These are phyloP conservation scores for Agaricus bisporus DNA, from an alignment of 768 basidiomycete species.

Conservation along the genomic window DNA sequence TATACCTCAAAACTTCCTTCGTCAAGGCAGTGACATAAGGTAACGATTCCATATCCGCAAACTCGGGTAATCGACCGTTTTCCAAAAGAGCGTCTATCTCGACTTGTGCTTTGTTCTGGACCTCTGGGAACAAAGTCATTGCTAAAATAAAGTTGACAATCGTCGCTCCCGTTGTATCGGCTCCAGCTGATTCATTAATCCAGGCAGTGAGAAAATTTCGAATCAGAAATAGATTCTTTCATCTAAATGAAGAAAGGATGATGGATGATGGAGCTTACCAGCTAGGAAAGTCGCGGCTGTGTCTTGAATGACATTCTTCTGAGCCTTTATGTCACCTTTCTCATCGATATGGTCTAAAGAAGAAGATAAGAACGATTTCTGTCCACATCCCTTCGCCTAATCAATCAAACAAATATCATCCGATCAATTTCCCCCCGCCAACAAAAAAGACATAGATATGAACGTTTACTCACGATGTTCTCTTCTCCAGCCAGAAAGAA, in stretches of 20 bases:
- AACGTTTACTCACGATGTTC: slow-evolving; percentile 18
- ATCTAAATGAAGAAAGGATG: not conserved
- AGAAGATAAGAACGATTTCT: slow-evolving; percentile 19
- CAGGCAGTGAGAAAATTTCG: slow-evolving; percentile 5
- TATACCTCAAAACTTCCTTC: slow-evolving; percentile 27
- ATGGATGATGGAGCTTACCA: slow-evolving; percentile 13
- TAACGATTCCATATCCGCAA: slow-evolving; percentile 27
- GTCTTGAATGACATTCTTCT: slow-evolving; percentile 25
- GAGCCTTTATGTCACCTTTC: slow-evolving; percentile 13
- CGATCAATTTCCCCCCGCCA: not conserved
- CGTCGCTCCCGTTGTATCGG: slow-evolving; percentile 22
- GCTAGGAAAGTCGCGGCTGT: slow-evolving; percentile 33
- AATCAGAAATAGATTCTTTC: not conserved
- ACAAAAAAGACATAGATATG: not conserved
- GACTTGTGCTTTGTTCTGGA: slow-evolving; percentile 28
- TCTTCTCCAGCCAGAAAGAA: slow-evolving; percentile 27
- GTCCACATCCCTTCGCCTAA: slow-evolving; percentile 16
- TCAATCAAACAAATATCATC: too few relatives aligned
- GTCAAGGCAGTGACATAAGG: slow-evolving; percentile 33
- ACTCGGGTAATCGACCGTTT: slow-evolving; percentile 29
- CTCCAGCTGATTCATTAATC: slow-evolving; percentile 15
- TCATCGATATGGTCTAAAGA: slow-evolving; percentile 18
- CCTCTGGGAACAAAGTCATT: slow-evolving; percentile 33
- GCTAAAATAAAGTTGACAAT: slow-evolving; percentile 29
- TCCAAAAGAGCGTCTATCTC: slow-evolving; percentile 34